phyloP scores from a whole-genome alignment of 2,329 filamentous ascomycete species.

The Dactylonectria macrodidyma region DNA sequence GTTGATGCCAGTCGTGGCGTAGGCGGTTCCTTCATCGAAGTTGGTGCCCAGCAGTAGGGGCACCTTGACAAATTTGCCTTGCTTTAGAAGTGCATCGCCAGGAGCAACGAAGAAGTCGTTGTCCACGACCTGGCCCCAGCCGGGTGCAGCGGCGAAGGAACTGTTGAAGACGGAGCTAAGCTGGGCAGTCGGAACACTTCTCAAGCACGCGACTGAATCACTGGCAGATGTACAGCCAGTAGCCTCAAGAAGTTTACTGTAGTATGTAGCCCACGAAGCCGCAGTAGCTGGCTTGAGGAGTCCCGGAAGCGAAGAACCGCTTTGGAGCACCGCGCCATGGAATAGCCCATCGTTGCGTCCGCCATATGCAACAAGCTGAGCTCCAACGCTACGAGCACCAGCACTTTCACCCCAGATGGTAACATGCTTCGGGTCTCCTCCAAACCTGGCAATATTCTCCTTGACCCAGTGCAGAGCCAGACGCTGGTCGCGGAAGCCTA shows the following conservation, averaged over 20 bases:
- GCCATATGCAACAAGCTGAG: slow-evolving; percentile 32
- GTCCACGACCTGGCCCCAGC: slow-evolving; percentile 30
- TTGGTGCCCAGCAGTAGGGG: slow-evolving; percentile 31
- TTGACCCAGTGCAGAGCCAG: slow-evolving; percentile 7
- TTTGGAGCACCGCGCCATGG: slow-evolving; percentile 29
- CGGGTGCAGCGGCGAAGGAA: slow-evolving; percentile 3
- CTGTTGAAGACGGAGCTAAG: slow-evolving; percentile 30
- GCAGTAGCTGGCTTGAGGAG: not conserved
- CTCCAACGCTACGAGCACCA: not conserved
- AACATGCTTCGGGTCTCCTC: slow-evolving; percentile 5
- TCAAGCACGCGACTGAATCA: slow-evolving; percentile 16
- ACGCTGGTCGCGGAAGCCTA: slow-evolving; percentile 5
- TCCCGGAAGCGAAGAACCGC: slow-evolving; percentile 19
- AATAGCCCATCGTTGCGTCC: slow-evolving; percentile 34
- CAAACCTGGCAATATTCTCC: slow-evolving; percentile 12
- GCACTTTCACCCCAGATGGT: slow-evolving; percentile 12
- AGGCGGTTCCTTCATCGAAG: slow-evolving; percentile 33
- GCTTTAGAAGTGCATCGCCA: slow-evolving; percentile 3
- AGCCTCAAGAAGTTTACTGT: slow-evolving; percentile 17
- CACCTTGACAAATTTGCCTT: slow-evolving; percentile 33
- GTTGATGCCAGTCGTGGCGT: slow-evolving; percentile 27
- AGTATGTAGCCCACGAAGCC: slow-evolving; percentile 5
- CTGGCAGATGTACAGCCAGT: slow-evolving; percentile 16
- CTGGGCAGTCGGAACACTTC: slow-evolving; percentile 8
- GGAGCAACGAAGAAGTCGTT: slow-evolving; percentile 29